Conservation (phyloP, 2,329 filamentous ascomycete genomes). For the Dactylellina parvicollis region DNA sequence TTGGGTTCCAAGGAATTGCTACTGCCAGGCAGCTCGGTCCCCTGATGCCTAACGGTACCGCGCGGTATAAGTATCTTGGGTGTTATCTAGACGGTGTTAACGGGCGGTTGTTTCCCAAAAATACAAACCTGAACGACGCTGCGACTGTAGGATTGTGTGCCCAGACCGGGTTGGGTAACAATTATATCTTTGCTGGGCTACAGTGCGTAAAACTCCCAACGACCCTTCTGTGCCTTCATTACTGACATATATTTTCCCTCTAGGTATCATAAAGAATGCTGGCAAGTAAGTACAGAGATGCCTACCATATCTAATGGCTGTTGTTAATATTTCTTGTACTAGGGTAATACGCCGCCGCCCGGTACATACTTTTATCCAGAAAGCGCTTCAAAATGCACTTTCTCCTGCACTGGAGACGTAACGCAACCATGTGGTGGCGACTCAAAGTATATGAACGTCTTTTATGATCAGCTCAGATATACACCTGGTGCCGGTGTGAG, state of each 20-base stretch:
- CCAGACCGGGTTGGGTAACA: constrained; percentile 57
- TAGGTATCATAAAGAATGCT: constrained; percentile 55
- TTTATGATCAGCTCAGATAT: constrained; percentile 34
- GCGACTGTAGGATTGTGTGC: constrained; percentile 61
- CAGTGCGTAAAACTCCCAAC: constrained; percentile 55
- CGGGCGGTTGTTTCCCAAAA: constrained; percentile 60
- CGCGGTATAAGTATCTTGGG: constrained; percentile 60
- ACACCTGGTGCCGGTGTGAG: not conserved
- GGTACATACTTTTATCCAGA: constrained; percentile 49
- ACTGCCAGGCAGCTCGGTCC: constrained; percentile 61
- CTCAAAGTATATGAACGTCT: constrained; percentile 59
- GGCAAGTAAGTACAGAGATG: constrained; percentile 56
- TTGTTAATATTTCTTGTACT: not conserved
- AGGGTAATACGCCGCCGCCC: constrained; percentile 57
- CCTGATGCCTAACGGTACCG: constrained; percentile 58
- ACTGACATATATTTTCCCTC: constrained; percentile 47
- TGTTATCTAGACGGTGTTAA: constrained; percentile 61
- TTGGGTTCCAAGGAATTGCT: constrained; percentile 60
- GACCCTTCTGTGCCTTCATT: not conserved
- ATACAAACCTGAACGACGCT: constrained; percentile 59
- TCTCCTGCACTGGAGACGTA: constrained; percentile 58
- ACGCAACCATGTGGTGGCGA: constrained; percentile 60
- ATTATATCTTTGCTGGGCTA: constrained; percentile 60
- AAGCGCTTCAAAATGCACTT: constrained; percentile 58
- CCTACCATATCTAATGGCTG: constrained; percentile 59